Evolutionary conservation across 768 basidiomycete genomes (phyloP), one percentile per base, ranked within the genome.

Genomic region (Lactarius hatsudake): DNA sequence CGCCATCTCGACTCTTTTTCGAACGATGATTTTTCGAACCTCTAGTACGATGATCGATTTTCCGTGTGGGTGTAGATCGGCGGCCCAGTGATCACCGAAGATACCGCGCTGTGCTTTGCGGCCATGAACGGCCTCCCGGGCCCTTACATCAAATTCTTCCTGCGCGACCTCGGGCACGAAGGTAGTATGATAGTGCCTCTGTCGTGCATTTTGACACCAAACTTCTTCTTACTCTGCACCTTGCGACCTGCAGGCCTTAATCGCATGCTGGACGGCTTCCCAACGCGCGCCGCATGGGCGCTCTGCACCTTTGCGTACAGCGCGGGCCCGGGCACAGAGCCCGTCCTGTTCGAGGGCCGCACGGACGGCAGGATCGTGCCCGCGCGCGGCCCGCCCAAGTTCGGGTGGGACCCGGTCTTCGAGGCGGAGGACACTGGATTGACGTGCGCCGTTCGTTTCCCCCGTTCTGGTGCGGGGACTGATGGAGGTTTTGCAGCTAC

Each of bases 221-320:
- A 38, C 36, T 38, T 12, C 36, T 38, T 10, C 36, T 38, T 12
- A 38, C 12, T 4, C 12, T 13, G 36, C 36, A 40, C 38, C 3
- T 40, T 40, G 15, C 15, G 38, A 15, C 38, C 13, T 40, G 15
- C n/a, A 89, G 89, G 89, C 40, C 81, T 99, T 26, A 96, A 97
- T 75, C 88, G 81, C 58, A 79, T 99, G 74, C 84, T 98, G 18
- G 83, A 78, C 10, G 86, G 87, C 13, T 98, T 98, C 74, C 78
- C 83, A 0, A 90, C 86, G 0, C 91, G 84, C 65, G 85, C 82
- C 15, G 97, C 97, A 0, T 90, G 89, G 73, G 96, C 96, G 0
- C 81, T 98, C 8, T 98, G 96, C 78, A 98, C 97, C 2, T 98
- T 98, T 72, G 96, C 96, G 7, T 98, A 97, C 75, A 91, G 90